Evolutionary conservation across 345 rosid genomes (phyloP).

Genomic region (Ailanthus altissimus): DNA sequence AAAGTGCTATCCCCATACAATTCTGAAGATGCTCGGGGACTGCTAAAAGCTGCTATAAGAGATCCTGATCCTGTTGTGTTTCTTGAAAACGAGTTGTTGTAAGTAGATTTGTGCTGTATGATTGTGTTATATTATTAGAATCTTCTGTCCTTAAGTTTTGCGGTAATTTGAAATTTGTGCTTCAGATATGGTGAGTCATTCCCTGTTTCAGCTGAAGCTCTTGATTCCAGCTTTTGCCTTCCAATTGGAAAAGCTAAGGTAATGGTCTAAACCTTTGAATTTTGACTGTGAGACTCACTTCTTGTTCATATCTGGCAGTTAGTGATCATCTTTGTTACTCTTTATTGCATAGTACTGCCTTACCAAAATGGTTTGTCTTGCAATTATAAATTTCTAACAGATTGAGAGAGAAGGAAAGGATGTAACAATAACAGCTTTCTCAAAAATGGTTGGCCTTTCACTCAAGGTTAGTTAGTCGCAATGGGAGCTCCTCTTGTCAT

Average conservation of each 20-base stretch:
- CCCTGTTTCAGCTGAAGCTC: conserved; percentile 84
- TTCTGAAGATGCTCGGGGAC: conserved; percentile 92
- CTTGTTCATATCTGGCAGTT: conserved; percentile 13
- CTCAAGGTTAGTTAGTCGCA: conserved; percentile 73
- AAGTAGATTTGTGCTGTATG: conserved; percentile 31
- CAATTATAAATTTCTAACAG: conserved; percentile 40
- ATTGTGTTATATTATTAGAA: background rate
- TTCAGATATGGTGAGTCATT: conserved; percentile 89
- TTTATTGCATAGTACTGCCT: background rate
- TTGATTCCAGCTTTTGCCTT: conserved; percentile 91
- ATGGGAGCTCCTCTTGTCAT: background rate
- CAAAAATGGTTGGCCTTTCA: conserved; percentile 82
- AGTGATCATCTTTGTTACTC: background rate
- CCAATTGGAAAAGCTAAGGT: conserved; percentile 99
- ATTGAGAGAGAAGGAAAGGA: conserved; percentile 91
- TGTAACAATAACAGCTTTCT: conserved; percentile 80
- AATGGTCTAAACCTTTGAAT: background rate
- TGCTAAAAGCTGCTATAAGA: conserved; percentile 91
- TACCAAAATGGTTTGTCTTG: background rate
- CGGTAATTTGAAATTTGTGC: conserved; percentile 15
- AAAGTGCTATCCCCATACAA: conserved; percentile 82
- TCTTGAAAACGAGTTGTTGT: conserved; percentile 95
- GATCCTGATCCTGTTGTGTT: conserved; percentile 96
- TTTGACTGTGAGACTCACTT: background rate
- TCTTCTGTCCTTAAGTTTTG: background rate